Evolutionary conservation across 2,329 filamentous ascomycete genomes (phyloP).

Genomic region (Colletotrichum gigasporum): DNA sequence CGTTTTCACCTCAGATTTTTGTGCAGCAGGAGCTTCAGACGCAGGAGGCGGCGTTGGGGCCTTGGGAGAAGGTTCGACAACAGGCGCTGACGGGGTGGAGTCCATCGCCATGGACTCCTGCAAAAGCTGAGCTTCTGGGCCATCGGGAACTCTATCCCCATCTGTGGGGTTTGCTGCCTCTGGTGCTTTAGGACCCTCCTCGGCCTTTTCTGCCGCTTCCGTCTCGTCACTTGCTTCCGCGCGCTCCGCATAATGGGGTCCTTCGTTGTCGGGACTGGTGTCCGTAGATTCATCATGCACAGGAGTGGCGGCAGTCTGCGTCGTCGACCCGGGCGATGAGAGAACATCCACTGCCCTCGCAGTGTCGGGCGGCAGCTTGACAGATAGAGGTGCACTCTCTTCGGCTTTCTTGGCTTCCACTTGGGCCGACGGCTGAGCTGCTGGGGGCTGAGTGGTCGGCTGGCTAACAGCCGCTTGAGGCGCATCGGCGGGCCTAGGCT

Average conservation of each 20-base stretch:
- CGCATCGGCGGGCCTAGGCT: background rate
- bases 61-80: conserved; percentile 24
- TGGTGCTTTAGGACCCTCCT: conserved; percentile 29
- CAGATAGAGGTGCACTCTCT: conserved; percentile 34
- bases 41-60: conserved; percentile 1
- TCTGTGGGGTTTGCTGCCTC: conserved; percentile 13
- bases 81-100: conserved; percentile 20
- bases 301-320: conserved; percentile 77
- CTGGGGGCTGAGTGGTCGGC: background rate
- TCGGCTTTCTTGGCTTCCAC: conserved; percentile 45
- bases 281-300: conserved; percentile 75
- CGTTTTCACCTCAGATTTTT: background rate
- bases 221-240: conserved; percentile 45
- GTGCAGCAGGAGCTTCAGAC: background rate
- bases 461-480: background rate
- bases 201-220: conserved; percentile 45
- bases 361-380: conserved; percentile 47
- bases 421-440: conserved; percentile 34
- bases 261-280: conserved; percentile 78
- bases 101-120: conserved; percentile 49
- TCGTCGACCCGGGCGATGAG: conserved; percentile 72
- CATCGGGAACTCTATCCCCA: conserved; percentile 37
- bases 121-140: conserved; percentile 54
- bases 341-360: conserved; percentile 52
- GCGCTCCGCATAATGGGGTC: conserved; percentile 62